These are phyloP conservation scores for Pilatotrama ljubarskyi DNA, from an alignment of 768 basidiomycete species.

Conservation along the genomic window DNA sequence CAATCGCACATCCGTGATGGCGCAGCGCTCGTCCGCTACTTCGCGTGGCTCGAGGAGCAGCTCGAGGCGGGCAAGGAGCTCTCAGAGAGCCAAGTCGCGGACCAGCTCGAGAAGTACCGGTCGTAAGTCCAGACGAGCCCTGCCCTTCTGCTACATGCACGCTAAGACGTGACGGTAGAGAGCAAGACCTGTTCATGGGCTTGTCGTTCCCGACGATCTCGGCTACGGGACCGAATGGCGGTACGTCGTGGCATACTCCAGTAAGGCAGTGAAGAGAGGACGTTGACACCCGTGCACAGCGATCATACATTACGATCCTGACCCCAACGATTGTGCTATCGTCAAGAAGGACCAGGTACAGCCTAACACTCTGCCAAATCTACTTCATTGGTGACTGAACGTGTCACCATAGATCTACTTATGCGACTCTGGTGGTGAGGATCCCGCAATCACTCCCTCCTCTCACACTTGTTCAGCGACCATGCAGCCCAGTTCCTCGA, in stretches of 20 bases:
- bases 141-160: background rate
- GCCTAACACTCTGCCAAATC: conserved; percentile 39
- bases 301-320: conserved; percentile 92
- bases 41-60: conserved; percentile 91
- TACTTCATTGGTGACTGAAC: too few relatives aligned
- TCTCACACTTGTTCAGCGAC: background rate
- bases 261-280: background rate
- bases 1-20: conserved; percentile 89
- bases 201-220: conserved; percentile 93
- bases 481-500: conserved; percentile 76
- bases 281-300: conserved; percentile 42
- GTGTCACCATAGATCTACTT: conserved; percentile 57
- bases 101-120: conserved; percentile 76
- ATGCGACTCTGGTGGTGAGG: conserved; percentile 85
- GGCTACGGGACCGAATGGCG: conserved; percentile 88
- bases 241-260: conserved; percentile 48
- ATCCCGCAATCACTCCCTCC: background rate
- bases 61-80: conserved; percentile 60
- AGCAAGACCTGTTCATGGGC: conserved; percentile 79
- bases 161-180: conserved; percentile 41
- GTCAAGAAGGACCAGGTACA: conserved; percentile 74
- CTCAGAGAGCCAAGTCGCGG: conserved; percentile 80
- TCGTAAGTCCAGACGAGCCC: conserved; percentile 50
- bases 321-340: conserved; percentile 67
- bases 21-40: conserved; percentile 83